Percentiles rank a stretch among this genome's conserved stretches.
Evolutionary conservation across 805 yeast species (phyloP).

Genomic region (Lachancea waltii): DNA sequence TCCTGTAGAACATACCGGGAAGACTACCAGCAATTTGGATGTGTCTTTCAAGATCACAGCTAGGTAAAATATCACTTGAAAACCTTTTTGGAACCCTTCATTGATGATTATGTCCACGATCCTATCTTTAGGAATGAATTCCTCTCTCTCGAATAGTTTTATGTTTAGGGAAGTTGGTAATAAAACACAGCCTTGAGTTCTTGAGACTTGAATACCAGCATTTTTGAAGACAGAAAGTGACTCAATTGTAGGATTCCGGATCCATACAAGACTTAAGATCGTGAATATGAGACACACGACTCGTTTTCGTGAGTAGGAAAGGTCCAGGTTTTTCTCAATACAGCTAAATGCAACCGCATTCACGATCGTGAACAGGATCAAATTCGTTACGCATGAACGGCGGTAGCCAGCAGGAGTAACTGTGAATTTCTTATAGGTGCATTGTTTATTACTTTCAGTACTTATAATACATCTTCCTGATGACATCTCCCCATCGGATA

Average conservation of each 20-base stretch:
- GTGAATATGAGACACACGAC: too few relatives aligned
- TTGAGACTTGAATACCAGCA: conserved; percentile 24
- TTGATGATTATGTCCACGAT: conserved; percentile 64
- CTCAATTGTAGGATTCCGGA: conserved; percentile 19
- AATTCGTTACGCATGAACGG: neutral
- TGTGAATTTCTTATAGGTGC: conserved; percentile 2
- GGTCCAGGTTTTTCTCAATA: neutral
- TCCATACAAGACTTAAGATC: conserved; percentile 1
- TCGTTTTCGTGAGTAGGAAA: too few relatives aligned
- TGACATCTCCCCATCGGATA: conserved; percentile 2
- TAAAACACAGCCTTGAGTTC: conserved; percentile 19
- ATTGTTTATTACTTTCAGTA: neutral
- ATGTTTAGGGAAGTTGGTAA: conserved; percentile 18
- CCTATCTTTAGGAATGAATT: conserved; percentile 50
- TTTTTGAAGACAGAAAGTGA: conserved; percentile 19
- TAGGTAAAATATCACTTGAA: conserved; percentile 59
- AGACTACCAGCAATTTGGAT: conserved; percentile 27
- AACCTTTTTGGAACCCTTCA: conserved; percentile 61
- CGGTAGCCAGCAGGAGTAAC: conserved; percentile 1
- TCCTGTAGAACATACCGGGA: conserved; percentile 25
- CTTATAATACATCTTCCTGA: neutral
- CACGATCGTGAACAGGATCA: neutral
- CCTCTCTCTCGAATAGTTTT: conserved; percentile 8
- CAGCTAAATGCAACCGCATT: neutral
- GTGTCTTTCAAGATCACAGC: conserved; percentile 46